Base-by-base conservation (phyloP, 257 asterid genomes). In the Gentiana straminea region DNA sequence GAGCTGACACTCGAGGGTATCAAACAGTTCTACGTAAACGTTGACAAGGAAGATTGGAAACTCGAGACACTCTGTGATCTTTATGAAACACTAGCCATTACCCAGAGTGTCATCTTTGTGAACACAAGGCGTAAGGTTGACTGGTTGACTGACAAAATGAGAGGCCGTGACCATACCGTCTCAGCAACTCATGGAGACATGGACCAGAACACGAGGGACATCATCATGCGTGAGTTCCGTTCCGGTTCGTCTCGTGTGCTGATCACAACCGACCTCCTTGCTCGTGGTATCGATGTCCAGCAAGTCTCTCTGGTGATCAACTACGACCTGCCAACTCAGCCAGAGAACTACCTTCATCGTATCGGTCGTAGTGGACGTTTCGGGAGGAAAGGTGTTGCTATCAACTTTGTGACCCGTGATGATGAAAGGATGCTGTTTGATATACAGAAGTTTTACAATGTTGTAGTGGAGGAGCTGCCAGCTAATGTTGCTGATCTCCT, bases 361-460 rank as follows among this genome's bases (percentile, higher is more conserved):
- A 81, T 86, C 50, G 95, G 95, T 56, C 81, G 95, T 61, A 83
- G 95, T 81, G 95, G 95, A 50, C 73, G 94, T 24, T 80, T 83
- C 52, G 93, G 95, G 32, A 83, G 95, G 74, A 86, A 86, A 73
- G 95, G 89, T 73, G 95, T 86, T 33, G 93, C 93, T n/a, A 83
- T 86, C 53, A 86, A 86, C 81, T 86, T 86, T 64, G 95, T 86
- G 8, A 86, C 90, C 0, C 75, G 71, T 39, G 95, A 86, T 8
- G 95, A 86, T 1, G 93, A 86, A 13, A 80, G 89, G 55, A 79
- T 86, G 93, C 86, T 83, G 35, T 65, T 52, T 15, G 89, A 86
- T 68, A 86, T 86, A 45, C 89, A 86, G 64, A 86, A 67, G 83
- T 86, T 82, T 62, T 85, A 85, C 8, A 83, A 83, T 37, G 95